phyloP scores from a whole-genome alignment of 2,329 filamentous ascomycete species.

The Hymenoscyphus salicellus region DNA sequence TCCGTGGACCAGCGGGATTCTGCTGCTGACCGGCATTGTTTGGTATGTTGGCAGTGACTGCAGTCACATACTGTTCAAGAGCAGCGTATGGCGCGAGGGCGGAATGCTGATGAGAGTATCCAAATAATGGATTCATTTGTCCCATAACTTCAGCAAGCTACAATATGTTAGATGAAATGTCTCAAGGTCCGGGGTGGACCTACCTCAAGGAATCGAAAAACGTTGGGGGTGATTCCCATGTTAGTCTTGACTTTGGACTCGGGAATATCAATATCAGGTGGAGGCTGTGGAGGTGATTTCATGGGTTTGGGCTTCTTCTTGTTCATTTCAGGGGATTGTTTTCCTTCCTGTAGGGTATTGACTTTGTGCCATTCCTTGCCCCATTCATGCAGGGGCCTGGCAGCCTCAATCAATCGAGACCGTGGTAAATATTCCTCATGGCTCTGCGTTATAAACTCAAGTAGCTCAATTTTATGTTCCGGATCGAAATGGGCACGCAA shows the following conservation, averaged over 20 bases:
- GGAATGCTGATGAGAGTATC: slow-evolving; percentile 54
- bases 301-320: slow-evolving; percentile 62
- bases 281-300: slow-evolving; percentile 58
- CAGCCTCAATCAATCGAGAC: slow-evolving; percentile 58
- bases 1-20: slow-evolving; percentile 30
- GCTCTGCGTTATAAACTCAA: slow-evolving; percentile 73
- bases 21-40: slow-evolving; percentile 24
- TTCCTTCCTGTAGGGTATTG: slow-evolving; percentile 53
- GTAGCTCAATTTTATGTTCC: slow-evolving; percentile 75
- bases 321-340: slow-evolving; percentile 63
- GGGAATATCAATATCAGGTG: slow-evolving; percentile 61
- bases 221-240: slow-evolving; percentile 58
- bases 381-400: slow-evolving; percentile 61
- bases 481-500: slow-evolving; percentile 76
- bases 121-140: slow-evolving; percentile 63
- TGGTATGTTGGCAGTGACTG: slow-evolving; percentile 41
- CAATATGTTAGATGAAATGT: slow-evolving; percentile 29
- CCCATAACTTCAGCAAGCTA: slow-evolving; percentile 65
- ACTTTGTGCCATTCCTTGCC: slow-evolving; percentile 62
- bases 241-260: slow-evolving; percentile 54
- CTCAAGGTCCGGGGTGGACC: slow-evolving; percentile 5
- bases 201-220: slow-evolving; percentile 65
- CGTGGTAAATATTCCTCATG: slow-evolving; percentile 85
- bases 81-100: slow-evolving; percentile 55
- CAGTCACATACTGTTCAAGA: slow-evolving; percentile 57